phyloP scores from a whole-genome alignment of 1,139 yeast genomes.

The Starmera stellimalicola region DNA sequence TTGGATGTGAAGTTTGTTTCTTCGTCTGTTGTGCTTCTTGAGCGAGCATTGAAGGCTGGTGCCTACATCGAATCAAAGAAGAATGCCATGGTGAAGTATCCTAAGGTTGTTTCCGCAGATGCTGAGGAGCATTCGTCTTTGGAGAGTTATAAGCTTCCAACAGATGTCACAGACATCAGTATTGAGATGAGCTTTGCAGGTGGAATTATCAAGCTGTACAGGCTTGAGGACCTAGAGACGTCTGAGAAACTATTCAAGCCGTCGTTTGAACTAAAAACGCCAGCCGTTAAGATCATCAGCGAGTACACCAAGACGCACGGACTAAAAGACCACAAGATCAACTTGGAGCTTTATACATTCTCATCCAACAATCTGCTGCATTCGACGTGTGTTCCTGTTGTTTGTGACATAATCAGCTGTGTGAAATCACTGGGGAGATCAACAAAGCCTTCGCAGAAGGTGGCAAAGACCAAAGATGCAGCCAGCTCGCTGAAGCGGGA shows the following conservation, averaged over 20 bases:
- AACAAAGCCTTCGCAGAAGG: neutral
- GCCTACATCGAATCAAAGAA: slow-evolving; percentile 32
- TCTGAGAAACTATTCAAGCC: slow-evolving; percentile 34
- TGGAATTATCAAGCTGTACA: slow-evolving; percentile 45
- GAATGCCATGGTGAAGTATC: slow-evolving; percentile 10
- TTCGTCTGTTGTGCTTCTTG: slow-evolving; percentile 38
- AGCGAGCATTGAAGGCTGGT: slow-evolving; percentile 35
- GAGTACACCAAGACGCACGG: slow-evolving; percentile 27
- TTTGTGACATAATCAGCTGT: slow-evolving; percentile 47
- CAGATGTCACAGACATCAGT: slow-evolving; percentile 35
- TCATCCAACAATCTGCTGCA: slow-evolving; percentile 64
- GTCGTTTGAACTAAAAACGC: slow-evolving; percentile 62
- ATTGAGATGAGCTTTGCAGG: slow-evolving; percentile 57
- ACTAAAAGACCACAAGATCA: slow-evolving; percentile 31
- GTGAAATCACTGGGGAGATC: slow-evolving; percentile 27
- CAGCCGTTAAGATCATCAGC: slow-evolving; percentile 55
- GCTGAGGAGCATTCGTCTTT: slow-evolving; percentile 12
- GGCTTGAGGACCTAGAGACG: slow-evolving; percentile 31
- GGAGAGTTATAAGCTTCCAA: slow-evolving; percentile 17
- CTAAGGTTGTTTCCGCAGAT: slow-evolving; percentile 10
- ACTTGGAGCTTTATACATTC: slow-evolving; percentile 51
- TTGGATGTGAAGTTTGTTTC: slow-evolving; percentile 56
- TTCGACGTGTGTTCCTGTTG: slow-evolving; percentile 73
- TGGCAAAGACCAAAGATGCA: neutral
- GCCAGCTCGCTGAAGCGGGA: slow-evolving; percentile 6